Percentiles rank a stretch among this genome's conserved stretches.
These are phyloP conservation scores for Syzygium grande DNA, from an alignment of 345 rosid genomes.

Conservation along the genomic window DNA sequence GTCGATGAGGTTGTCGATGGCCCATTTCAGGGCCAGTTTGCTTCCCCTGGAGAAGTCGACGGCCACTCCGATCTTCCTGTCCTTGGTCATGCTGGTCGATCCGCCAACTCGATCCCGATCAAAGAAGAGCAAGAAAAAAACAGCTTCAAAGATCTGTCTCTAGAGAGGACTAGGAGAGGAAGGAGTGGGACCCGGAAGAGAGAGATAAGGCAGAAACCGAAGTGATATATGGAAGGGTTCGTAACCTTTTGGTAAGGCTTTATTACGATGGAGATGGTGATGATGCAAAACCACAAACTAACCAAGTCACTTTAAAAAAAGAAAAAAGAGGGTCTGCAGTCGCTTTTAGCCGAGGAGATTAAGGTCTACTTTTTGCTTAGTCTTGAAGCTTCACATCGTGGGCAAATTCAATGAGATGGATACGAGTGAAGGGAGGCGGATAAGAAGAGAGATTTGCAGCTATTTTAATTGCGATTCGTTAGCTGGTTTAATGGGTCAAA, in stretches of 20 bases:
- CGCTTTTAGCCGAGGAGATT: neutral
- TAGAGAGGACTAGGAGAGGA: neutral
- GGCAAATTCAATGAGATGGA: neutral
- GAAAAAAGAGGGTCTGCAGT: neutral
- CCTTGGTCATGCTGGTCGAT: slow-evolving; percentile 25
- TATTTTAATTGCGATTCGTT: neutral
- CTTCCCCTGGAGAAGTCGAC: slow-evolving; percentile 66
- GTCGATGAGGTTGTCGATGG: slow-evolving; percentile 41
- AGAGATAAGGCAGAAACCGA: neutral
- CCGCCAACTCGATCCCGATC: neutral
- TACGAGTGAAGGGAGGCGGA: neutral
- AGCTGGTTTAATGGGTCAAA: neutral
- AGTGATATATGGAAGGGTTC: neutral
- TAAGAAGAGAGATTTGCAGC: neutral
- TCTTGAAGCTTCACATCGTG: neutral
- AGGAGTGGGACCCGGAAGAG: neutral
- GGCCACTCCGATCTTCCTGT: slow-evolving; percentile 46
- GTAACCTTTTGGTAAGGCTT: neutral
- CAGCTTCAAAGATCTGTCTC: neutral
- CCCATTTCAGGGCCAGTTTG: slow-evolving; percentile 64
- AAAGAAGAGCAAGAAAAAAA: neutral
- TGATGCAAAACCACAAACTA: neutral
- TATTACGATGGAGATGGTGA: neutral
- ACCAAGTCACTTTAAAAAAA: neutral
- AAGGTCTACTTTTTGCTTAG: neutral